Percentiles rank a stretch among this genome's conserved stretches.
Conservation (phyloP, 352 stramenopile species). For the Pythium aquatile region DNA sequence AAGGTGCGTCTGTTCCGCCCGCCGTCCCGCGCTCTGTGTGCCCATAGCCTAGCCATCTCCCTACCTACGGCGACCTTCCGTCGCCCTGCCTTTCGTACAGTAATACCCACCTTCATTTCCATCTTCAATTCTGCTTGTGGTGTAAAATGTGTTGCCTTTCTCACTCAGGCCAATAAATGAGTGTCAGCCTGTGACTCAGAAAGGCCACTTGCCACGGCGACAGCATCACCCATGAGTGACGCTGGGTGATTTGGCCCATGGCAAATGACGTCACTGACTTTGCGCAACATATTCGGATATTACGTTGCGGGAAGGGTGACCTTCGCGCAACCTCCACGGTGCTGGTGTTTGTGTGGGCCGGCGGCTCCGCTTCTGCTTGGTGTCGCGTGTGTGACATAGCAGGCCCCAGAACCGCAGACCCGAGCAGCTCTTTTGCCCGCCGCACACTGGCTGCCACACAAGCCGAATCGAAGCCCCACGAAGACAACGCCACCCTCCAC, state of each 20-base stretch:
- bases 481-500: conserved; percentile 3
- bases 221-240: neutral
- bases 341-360: conserved; percentile 16
- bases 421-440: conserved; percentile 2
- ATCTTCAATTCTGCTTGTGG: neutral
- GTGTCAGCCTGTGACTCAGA: neutral
- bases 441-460: conserved; percentile 11
- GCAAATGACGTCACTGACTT: conserved; percentile 28
- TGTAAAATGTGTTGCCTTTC: neutral
- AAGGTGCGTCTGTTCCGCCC: conserved; percentile 1
- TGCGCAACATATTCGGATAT: conserved; percentile 5
- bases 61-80: neutral
- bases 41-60: conserved; percentile 4
- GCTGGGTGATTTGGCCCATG: conserved; percentile 3
- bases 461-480: conserved; percentile 13
- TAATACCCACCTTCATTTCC: neutral
- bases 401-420: conserved; percentile 8
- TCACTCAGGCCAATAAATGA: neutral
- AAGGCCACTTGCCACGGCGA: neutral
- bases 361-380: conserved; percentile 30
- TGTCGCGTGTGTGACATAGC: conserved; percentile 12
- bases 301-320: conserved; percentile 17
- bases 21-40: conserved; percentile 5
- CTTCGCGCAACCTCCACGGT: conserved; percentile 21
- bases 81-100: conserved; percentile 1